Percentiles rank a stretch among this genome's conserved stretches.
phyloP scores from a whole-genome alignment of 495 filamentous ascomycete species.

The Tuber umbilicatum region DNA sequence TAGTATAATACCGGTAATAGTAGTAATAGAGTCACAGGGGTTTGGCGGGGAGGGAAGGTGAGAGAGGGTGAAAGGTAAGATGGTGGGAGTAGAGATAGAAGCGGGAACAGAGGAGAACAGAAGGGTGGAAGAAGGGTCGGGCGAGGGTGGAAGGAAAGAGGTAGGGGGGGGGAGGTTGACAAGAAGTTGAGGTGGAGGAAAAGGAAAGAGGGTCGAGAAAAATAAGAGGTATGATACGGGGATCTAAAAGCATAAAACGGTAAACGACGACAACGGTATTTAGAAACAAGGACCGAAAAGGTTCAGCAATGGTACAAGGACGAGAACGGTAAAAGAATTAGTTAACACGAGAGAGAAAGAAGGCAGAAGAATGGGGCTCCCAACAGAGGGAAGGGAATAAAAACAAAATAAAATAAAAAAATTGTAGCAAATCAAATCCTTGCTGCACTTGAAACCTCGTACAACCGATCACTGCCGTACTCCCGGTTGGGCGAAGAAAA shows the following conservation, averaged over 20 bases:
- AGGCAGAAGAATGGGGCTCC: conserved; percentile 13
- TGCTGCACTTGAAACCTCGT: conserved; percentile 37
- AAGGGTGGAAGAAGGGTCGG: neutral
- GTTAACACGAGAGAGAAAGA: conserved; percentile 23
- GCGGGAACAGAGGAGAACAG: neutral
- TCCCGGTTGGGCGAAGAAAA: conserved; percentile 21
- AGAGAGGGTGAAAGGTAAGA: neutral
- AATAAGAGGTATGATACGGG: neutral
- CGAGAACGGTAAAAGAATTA: conserved; percentile 18
- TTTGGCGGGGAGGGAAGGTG: neutral
- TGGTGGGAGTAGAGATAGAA: neutral
- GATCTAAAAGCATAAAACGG: neutral
- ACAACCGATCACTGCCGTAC: conserved; percentile 36
- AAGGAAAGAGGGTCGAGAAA: neutral
- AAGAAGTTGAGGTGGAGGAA: neutral
- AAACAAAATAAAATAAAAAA: conserved; percentile 22
- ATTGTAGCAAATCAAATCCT: conserved; percentile 28
- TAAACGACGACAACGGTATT: neutral
- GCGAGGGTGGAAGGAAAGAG: neutral
- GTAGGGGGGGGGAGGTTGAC: neutral
- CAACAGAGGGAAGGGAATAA: conserved; percentile 23
- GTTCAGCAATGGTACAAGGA: conserved; percentile 7
- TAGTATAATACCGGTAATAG: neutral
- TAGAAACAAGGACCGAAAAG: neutral
- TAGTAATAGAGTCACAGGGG: neutral